Base-by-base conservation (phyloP, 2,329 filamentous ascomycete genomes). In the Phialophora tarda region DNA sequence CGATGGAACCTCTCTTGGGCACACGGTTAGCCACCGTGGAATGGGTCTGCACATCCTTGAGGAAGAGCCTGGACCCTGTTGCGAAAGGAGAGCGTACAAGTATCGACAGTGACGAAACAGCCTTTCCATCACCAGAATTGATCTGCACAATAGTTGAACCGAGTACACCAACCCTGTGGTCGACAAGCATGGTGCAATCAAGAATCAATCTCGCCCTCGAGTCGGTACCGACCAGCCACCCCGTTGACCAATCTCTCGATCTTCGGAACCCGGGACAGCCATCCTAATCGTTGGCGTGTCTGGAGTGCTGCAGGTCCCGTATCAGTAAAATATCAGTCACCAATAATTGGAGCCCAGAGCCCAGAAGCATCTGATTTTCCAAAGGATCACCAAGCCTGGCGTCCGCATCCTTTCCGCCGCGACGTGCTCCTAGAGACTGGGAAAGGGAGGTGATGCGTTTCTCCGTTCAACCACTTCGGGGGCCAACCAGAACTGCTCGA, bases 281-380 rank as follows among this genome's bases (percentile, higher is more conserved):
- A 53, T 61, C 59, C 59, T 47, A 14, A 54, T 61, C 47, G 32
- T 53, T 32, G 47, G 59, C 59, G 47, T 53, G 47, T 54, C 48
- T 61, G 59, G 59, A 53, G 48, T 61, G 14, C 59, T 61, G 59
- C 59, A 61, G 59, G 59, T 61, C 59, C 59, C 34, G 59, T 53
- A 61, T 53, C 59, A 50, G 30, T 53, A 26, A 34, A 23, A 41
- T 38, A 61, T 51, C 44, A 41, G 59, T 51, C 26, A 61, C 51
- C 59, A 47, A 61, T 54, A 21, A 44, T 7, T n/a, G 47, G 17
- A 26, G 17, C n/a, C 14, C 26, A 24, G n/a, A 41, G 48, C 10
- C 30, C 47, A 54, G 59, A 53, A 54, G n/a, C 47, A 26, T 24
- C 11, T 32, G 30, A 30, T 21, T 21, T 50, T 17, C 41, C 21